These are phyloP conservation scores for Glutinoglossum americanum DNA, from an alignment of 495 filamentous ascomycete genomes.

Conservation along the genomic window DNA sequence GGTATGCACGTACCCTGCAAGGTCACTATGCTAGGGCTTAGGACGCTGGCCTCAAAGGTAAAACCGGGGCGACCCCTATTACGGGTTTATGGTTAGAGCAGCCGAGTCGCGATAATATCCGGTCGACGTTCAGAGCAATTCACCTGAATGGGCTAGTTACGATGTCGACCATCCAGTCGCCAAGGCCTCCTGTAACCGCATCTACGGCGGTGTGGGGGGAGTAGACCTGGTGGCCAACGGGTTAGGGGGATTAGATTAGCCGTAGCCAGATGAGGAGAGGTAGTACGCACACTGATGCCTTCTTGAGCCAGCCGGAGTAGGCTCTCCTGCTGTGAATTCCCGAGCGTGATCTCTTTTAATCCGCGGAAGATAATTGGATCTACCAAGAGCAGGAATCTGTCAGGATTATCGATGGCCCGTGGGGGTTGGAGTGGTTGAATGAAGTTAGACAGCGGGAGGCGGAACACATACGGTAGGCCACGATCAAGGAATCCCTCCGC, in stretches of 20 bases:
- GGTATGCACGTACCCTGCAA: neutral
- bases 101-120: constrained; percentile 1
- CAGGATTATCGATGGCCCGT: too few relatives aligned
- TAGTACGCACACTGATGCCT: constrained; percentile 47
- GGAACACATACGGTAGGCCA: constrained; percentile 58
- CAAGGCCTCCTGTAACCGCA: constrained; percentile 65
- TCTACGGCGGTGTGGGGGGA: constrained; percentile 89
- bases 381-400: constrained; percentile 17
- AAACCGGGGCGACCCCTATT: constrained; percentile 9
- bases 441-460: neutral
- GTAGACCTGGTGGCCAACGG: constrained; percentile 44
- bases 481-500: constrained; percentile 50
- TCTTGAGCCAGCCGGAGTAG: constrained; percentile 65
- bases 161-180: constrained; percentile 88
- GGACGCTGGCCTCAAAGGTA: neutral
- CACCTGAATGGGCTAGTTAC: constrained; percentile 29
- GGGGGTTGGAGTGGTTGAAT: too few relatives aligned
- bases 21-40: neutral
- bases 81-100: neutral
- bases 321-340: constrained; percentile 66
- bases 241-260: neutral
- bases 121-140: constrained; percentile 7
- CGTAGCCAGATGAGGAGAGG: neutral
- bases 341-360: constrained; percentile 66
- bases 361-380: constrained; percentile 92